phyloP scores from a whole-genome alignment of 305 asterid species.

The Solanum hybrid region DNA sequence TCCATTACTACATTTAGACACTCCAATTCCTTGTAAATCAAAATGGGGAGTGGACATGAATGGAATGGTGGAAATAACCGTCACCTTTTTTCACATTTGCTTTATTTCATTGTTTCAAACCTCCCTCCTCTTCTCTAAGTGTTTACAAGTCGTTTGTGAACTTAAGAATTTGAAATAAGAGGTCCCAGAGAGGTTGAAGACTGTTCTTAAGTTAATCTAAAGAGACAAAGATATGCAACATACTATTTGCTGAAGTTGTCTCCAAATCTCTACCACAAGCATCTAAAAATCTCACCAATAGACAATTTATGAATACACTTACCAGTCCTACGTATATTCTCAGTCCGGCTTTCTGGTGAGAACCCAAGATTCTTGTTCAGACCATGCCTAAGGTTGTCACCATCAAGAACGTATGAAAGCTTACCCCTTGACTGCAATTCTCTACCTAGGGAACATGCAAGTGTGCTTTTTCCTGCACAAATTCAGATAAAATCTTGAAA shows the following conservation, averaged over 20 bases:
- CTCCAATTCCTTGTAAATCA: not conserved
- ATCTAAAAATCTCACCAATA: not conserved
- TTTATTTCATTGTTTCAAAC: not conserved
- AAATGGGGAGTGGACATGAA: not conserved
- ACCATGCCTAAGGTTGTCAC: conserved; percentile 95
- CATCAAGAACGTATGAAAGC: conserved; percentile 88
- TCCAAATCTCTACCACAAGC: not conserved
- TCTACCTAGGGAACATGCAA: conserved; percentile 83
- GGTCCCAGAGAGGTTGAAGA: not conserved
- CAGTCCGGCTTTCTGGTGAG: conserved; percentile 73
- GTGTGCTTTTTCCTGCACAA: conserved; percentile 74
- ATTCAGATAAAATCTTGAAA: not conserved
- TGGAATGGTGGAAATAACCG: not conserved
- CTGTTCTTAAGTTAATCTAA: not conserved
- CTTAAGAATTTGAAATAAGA: not conserved
- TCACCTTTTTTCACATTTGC: not conserved
- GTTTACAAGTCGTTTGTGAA: not conserved
- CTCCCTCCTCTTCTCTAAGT: not conserved
- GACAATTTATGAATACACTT: conserved; percentile 15
- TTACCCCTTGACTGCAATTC: conserved; percentile 75
- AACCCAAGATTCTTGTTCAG: conserved; percentile 84
- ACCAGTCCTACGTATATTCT: conserved; percentile 92
- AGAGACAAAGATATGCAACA: not conserved
- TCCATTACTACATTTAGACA: not conserved
- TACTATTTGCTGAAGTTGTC: not conserved